Conservation (phyloP, 805 yeast genomes). For the Cyberlindnera suaveolens region DNA sequence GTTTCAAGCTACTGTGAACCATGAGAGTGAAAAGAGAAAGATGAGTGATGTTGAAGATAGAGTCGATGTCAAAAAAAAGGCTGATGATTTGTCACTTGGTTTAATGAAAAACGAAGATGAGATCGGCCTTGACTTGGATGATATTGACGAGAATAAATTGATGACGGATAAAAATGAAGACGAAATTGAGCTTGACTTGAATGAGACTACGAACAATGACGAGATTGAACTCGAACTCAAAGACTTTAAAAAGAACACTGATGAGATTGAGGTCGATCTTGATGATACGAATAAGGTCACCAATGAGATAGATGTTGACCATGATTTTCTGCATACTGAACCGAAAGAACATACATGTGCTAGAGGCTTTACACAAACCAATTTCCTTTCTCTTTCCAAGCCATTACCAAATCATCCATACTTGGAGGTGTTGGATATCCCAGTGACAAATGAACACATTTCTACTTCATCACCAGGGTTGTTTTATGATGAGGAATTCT, state of each 20-base stretch:
- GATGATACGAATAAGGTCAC: background rate
- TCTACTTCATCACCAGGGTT: constrained; percentile 3
- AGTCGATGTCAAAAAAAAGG: constrained; percentile 5
- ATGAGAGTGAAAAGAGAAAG: constrained; percentile 20
- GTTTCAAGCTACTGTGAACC: constrained; percentile 52
- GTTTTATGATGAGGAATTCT: constrained; percentile 16
- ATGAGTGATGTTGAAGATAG: constrained; percentile 3
- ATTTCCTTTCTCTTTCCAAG: constrained; percentile 79
- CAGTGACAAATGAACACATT: constrained; percentile 22
- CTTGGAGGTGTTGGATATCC: constrained; percentile 45
- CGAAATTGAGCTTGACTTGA: constrained; percentile 30
- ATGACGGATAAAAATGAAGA: constrained; percentile 17
- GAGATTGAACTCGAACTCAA: constrained; percentile 21
- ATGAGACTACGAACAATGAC: background rate
- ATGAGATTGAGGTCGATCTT: constrained; percentile 16
- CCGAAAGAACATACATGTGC: constrained; percentile 2
- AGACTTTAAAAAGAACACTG: background rate
- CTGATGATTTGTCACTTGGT: constrained; percentile 14
- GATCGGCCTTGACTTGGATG: constrained; percentile 24
- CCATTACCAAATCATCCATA: constrained; percentile 62
- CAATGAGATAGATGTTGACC: background rate
- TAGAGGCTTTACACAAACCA: constrained; percentile 27
- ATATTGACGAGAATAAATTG: constrained; percentile 8
- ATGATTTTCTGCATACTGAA: background rate
- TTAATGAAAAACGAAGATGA: constrained; percentile 17